phyloP scores from a whole-genome alignment of 805 yeast genomes.

The Ogataea henricii region DNA sequence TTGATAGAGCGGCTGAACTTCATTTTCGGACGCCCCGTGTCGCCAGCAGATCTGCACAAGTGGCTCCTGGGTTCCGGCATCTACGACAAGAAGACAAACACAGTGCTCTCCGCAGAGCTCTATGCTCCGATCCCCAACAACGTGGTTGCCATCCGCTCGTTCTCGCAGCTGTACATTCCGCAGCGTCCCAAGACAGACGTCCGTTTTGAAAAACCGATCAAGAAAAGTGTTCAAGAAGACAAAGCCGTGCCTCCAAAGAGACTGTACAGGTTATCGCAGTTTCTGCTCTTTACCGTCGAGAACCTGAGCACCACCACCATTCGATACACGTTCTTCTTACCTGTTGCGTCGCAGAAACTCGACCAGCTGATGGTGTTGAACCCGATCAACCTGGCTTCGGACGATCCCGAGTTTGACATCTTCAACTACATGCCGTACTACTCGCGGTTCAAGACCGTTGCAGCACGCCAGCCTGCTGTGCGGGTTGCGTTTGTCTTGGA shows the following conservation, averaged over 20 bases:
- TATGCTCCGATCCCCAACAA: constrained; percentile 10
- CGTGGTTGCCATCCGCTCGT: constrained; percentile 1
- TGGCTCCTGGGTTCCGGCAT: constrained; percentile 20
- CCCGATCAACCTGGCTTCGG: constrained; percentile 16
- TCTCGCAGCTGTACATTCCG: constrained; percentile 5
- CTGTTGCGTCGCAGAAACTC: constrained; percentile 26
- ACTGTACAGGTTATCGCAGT: constrained; percentile 21
- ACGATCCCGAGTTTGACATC: background rate
- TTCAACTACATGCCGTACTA: constrained; percentile 12
- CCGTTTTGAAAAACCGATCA: constrained; percentile 8
- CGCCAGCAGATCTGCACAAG: constrained; percentile 18
- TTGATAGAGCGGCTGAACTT: constrained; percentile 20
- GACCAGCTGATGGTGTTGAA: constrained; percentile 16
- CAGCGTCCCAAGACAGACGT: background rate
- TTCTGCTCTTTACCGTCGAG: constrained; percentile 28
- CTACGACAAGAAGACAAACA: constrained; percentile 24
- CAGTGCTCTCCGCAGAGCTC: constrained; percentile 30
- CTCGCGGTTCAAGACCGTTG: constrained; percentile 9
- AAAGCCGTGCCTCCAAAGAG: background rate
- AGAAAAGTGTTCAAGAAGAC: background rate
- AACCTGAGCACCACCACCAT: constrained; percentile 18
- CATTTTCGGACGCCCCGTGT: constrained; percentile 16
- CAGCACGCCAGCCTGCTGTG: constrained; percentile 13
- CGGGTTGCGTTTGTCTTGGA: constrained; percentile 14
- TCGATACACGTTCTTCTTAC: constrained; percentile 27